Percentiles rank a stretch among this genome's conserved stretches.
Conservation (phyloP, 441 rosid species). For the Pelargonium fulgidum region DNA sequence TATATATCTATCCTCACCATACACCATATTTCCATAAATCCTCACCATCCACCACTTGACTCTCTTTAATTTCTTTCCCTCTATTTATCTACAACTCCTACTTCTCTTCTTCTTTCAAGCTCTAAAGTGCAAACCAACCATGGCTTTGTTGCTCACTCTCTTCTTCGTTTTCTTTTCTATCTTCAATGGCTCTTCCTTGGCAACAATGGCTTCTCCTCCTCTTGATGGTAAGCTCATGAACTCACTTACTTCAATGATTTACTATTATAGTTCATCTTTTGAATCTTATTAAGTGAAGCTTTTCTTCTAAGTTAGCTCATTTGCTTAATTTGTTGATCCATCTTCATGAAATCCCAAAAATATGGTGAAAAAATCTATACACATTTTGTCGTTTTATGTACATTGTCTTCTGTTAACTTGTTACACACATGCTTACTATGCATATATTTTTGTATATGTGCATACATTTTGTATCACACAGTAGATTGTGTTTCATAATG, state of each 20-base stretch:
- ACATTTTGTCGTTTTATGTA: too few relatives aligned
- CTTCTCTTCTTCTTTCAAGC: constrained; percentile 1
- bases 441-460: too few relatives aligned
- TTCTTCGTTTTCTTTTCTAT: constrained; percentile 22
- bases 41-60: background rate
- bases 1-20: background rate
- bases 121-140: background rate
- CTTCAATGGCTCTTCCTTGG: constrained; percentile 10
- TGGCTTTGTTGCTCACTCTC: constrained; percentile 26
- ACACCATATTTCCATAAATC: background rate
- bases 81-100: background rate
- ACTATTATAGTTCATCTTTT: background rate
- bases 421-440: too few relatives aligned
- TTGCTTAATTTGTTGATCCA: background rate
- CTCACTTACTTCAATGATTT: too few relatives aligned
- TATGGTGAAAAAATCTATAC: too few relatives aligned
- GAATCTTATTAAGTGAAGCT: background rate
- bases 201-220: constrained; percentile 4
- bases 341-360: background rate
- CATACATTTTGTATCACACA: too few relatives aligned
- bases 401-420: too few relatives aligned
- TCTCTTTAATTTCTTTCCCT: constrained; percentile 4
- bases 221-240: constrained; percentile 31
- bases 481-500: too few relatives aligned
- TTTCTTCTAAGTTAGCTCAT: too few relatives aligned